These are phyloP conservation scores for Colletotrichum eremochloae DNA, from an alignment of 2,329 filamentous ascomycete genomes.

Conservation along the genomic window DNA sequence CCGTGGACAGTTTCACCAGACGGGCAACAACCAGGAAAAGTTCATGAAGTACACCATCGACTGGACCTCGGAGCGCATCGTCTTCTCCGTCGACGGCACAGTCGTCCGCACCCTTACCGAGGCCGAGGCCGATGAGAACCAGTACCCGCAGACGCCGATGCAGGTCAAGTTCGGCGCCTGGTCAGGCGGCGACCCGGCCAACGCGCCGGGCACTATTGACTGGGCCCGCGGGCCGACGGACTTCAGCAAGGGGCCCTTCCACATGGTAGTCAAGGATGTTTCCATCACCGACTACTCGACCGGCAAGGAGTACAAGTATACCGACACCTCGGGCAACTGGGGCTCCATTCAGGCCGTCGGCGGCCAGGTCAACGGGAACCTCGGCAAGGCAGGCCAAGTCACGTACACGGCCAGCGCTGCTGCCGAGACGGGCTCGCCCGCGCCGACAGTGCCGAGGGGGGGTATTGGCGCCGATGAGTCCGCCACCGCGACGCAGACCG, in stretches of 20 bases:
- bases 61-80: conserved; percentile 87
- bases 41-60: conserved; percentile 93
- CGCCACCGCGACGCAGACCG: conserved; percentile 68
- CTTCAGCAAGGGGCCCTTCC: conserved; percentile 86
- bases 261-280: conserved; percentile 84
- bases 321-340: conserved; percentile 83
- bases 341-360: conserved; percentile 84
- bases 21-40: conserved; percentile 76
- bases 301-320: conserved; percentile 86
- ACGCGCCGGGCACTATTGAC: conserved; percentile 83
- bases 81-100: conserved; percentile 86
- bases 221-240: conserved; percentile 92
- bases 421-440: conserved; percentile 71
- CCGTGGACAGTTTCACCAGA: conserved; percentile 83
- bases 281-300: conserved; percentile 93
- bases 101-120: conserved; percentile 82
- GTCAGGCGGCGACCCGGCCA: conserved; percentile 89
- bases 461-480: conserved; percentile 72
- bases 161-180: conserved; percentile 92
- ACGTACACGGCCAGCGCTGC: conserved; percentile 70
- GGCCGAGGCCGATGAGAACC: conserved; percentile 74
- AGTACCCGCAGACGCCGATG: conserved; percentile 97
- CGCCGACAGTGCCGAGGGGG: conserved; percentile 77
- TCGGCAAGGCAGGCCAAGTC: conserved; percentile 65
- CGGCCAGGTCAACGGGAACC: conserved; percentile 80